Base-by-base conservation (phyloP, 371 early-diverging fungal species). In the Phascolomyces articulosus region DNA sequence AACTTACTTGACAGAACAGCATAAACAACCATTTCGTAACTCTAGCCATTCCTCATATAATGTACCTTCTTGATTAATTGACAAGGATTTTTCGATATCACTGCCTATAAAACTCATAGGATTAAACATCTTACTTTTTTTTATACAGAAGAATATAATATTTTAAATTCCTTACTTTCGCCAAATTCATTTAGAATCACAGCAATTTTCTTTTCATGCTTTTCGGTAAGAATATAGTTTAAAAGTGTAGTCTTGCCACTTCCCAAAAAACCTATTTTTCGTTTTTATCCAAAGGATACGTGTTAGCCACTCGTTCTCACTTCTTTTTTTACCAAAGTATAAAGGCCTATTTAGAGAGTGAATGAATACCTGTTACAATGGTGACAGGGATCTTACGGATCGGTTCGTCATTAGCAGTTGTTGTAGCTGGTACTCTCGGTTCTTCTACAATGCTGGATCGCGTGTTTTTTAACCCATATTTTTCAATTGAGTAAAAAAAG, bases 21-120 rank as follows among this genome's bases (percentile, higher is more conserved):
- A 98, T 55, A 98, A 78, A 65, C 98, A 98, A 0, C 98, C 98
- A 75, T 98, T 98, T 57, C 89, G 86, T 60, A 98, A 79, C 65
- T 98, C 98, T 18, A 98, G 82, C 98, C 98, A 98, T 67, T 98
- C 98, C 65, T 97, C 96, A 26, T 92, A 91, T 54, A 91, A 79
- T 29, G 87, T 90, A 23, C 96, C 96, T 56, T 91, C 90, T 66
- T 79, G 71, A 57, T 91, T 86, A 24, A 95, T 83, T 7, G 93
- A 91, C 61, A 97, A 77, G 31, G 95, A 88, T 72, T 96, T 94
- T 73, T 97, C 98, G 64, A 97, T 96, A n/a, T 93, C 97, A 24
- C 93, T 90, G 60, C 90, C 92, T 93, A 55, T 38, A 44, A n/a
- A n/a, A 44, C 11, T 70, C 20, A 23, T 15, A 11, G 4, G 7